phyloP scores from a whole-genome alignment of 495 filamentous ascomycete species.

The Podospora sp. region DNA sequence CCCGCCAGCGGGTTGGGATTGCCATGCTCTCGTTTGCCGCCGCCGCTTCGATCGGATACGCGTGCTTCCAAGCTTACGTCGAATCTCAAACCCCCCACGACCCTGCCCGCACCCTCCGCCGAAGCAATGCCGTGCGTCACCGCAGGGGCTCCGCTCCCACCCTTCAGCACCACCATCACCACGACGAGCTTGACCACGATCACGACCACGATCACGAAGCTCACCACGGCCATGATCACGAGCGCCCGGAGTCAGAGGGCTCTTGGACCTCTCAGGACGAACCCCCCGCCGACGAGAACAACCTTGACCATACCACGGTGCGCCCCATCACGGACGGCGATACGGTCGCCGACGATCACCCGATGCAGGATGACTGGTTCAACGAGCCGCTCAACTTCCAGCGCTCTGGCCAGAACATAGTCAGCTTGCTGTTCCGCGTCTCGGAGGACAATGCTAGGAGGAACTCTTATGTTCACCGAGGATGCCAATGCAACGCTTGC shows the following conservation, averaged over 20 bases:
- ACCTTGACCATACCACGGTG: constrained; percentile 37
- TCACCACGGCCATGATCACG: constrained; percentile 8
- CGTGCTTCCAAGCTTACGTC: constrained; percentile 40
- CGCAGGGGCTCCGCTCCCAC: constrained; percentile 40
- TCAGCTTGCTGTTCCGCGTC: constrained; percentile 75
- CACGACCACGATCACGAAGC: constrained; percentile 28
- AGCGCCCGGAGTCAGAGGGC: constrained; percentile 25
- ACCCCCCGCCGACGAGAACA: constrained; percentile 53
- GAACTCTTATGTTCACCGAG: constrained; percentile 90
- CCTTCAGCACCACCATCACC: constrained; percentile 25
- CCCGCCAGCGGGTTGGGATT: constrained; percentile 44
- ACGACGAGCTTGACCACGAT: constrained; percentile 29
- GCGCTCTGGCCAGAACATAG: constrained; percentile 71
- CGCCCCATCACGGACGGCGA: constrained; percentile 55
- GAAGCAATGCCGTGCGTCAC: constrained; percentile 62
- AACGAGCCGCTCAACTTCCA: constrained; percentile 46
- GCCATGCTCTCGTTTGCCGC: constrained; percentile 41
- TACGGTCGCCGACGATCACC: constrained; percentile 59
- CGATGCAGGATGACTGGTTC: constrained; percentile 61
- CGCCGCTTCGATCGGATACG: constrained; percentile 42
- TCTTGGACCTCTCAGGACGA: constrained; percentile 40
- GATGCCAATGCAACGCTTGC: constrained; percentile 91
- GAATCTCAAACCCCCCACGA: constrained; percentile 22
- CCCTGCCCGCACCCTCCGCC: constrained; percentile 46
- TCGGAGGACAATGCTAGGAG: constrained; percentile 78